Conservation (phyloP, 345 rosid genomes). For the Eutrema heterophyllum region DNA sequence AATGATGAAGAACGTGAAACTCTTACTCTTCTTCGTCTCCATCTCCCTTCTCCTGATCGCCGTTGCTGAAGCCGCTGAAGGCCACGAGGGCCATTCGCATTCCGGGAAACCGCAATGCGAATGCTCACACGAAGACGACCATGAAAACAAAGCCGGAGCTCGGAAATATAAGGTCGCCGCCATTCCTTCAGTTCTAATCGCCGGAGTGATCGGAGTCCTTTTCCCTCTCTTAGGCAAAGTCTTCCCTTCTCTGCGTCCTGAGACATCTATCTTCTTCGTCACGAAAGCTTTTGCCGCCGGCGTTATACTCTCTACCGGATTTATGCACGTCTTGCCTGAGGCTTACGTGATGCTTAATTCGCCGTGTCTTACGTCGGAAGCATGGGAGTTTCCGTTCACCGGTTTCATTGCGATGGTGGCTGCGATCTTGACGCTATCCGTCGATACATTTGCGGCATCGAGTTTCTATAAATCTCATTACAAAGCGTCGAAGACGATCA, state of each 20-base stretch:
- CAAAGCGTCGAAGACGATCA: slow-evolving; percentile 1
- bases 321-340: slow-evolving; percentile 44
- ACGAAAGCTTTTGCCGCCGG: slow-evolving; percentile 52
- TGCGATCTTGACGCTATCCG: slow-evolving; percentile 39
- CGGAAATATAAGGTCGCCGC: slow-evolving; percentile 29
- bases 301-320: slow-evolving; percentile 44
- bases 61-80: background rate
- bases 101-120: slow-evolving; percentile 14
- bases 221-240: slow-evolving; percentile 30
- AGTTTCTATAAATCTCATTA: slow-evolving; percentile 39
- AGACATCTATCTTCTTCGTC: slow-evolving; percentile 35
- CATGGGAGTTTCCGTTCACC: slow-evolving; percentile 46
- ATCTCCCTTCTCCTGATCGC: slow-evolving; percentile 13
- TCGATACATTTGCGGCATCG: slow-evolving; percentile 39
- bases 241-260: slow-evolving; percentile 32
- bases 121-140: slow-evolving; percentile 27
- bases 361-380: slow-evolving; percentile 33
- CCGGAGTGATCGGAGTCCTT: slow-evolving; percentile 26
- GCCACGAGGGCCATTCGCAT: slow-evolving; percentile 22
- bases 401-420: slow-evolving; percentile 44
- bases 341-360: slow-evolving; percentile 36
- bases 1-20: slow-evolving; percentile 11
- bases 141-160: slow-evolving; percentile 25
- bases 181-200: slow-evolving; percentile 14
- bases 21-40: slow-evolving; percentile 12